Base-by-base conservation (phyloP, 2,329 filamentous ascomycete genomes). In the Fusarium sp. region DNA sequence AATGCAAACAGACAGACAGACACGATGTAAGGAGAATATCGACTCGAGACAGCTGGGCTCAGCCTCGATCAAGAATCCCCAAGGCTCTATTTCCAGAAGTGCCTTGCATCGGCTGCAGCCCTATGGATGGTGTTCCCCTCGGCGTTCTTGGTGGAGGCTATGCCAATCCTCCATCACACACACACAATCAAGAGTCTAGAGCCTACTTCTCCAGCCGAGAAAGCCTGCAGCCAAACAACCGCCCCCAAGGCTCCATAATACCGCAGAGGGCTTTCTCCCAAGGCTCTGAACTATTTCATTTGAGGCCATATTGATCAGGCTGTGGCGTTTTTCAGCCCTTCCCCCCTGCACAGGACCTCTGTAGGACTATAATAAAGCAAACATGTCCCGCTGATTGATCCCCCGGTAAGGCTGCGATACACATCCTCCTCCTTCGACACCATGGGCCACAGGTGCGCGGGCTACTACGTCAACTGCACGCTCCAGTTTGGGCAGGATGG, bases 391-490 rank as follows among this genome's bases (percentile, higher is more conserved):
- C 20, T 20, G 14, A 57, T 34, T 57, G n/a, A 3, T 37, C 10
- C 13, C 20, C 8, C 5, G 2, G 34, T 18, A 37, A 57, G 48
- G 48, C 48, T 52, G 18, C 10, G 27, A 50, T 16, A 13, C 48
- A 30, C 9, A 52, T 32, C 18, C 18, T 52, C 27, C 27, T 52
- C 10, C 27, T 5, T 20, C 16, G 32, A 57, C 13, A 57, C 3
- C 13, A 57, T 57, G 52, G 52, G 52, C 6, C 52, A 57, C 2
- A 25, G 30, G 20, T 57, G 52, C 18, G 30, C 34, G 2, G 56
- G 56, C 18, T 59, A 59, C 23, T 37, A 59, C 32, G 23, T 37
- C 23, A 59, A 59, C 56, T 59, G 56, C 56, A 59, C 56, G 34
- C 11, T 59, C 4, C 34, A 59, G 32, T 59, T 59, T 30, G 56